phyloP scores from a whole-genome alignment of 495 filamentous ascomycete genomes.

The Cetradonia linearis region DNA sequence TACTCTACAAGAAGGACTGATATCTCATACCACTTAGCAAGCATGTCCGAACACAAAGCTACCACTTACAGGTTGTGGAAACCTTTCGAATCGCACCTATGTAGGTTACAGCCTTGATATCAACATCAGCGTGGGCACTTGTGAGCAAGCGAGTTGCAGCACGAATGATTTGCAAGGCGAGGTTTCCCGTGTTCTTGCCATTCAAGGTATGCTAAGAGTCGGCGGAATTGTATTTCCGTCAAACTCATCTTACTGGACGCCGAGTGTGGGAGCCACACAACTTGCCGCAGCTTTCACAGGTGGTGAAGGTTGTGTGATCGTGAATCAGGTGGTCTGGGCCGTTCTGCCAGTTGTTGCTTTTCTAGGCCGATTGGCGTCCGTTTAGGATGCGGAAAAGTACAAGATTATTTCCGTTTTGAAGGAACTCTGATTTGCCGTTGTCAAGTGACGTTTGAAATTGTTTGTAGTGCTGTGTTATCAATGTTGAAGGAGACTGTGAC shows the following conservation, averaged over 20 bases:
- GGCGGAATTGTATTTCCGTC: conserved; percentile 3
- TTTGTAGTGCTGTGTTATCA: no score
- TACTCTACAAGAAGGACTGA: background rate
- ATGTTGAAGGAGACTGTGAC: no score
- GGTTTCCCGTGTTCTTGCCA: background rate
- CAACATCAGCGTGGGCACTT: background rate
- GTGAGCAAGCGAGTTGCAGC: conserved; percentile 9
- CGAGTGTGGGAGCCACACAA: background rate
- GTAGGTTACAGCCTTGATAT: conserved; percentile 4
- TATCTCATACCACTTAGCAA: background rate
- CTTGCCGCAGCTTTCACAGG: background rate
- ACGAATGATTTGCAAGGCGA: conserved; percentile 6
- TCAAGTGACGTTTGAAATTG: no score
- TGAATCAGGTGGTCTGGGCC: background rate
- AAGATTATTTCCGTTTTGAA: no score
- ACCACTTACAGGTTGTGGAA: conserved; percentile 9
- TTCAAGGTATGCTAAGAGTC: conserved; percentile 7
- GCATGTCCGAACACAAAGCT: conserved; percentile 2
- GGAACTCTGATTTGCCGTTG: no score
- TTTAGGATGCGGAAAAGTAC: no score
- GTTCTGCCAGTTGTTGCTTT: background rate
- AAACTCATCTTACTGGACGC: background rate
- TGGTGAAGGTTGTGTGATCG: background rate
- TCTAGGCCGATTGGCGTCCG: background rate
- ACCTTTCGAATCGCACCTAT: background rate